A percentile compares a stretch with the other conserved stretches of the same genome.
Evolutionary conservation across 2,329 filamentous ascomycete species (phyloP).

Genomic region (Colletotrichum spinosum): DNA sequence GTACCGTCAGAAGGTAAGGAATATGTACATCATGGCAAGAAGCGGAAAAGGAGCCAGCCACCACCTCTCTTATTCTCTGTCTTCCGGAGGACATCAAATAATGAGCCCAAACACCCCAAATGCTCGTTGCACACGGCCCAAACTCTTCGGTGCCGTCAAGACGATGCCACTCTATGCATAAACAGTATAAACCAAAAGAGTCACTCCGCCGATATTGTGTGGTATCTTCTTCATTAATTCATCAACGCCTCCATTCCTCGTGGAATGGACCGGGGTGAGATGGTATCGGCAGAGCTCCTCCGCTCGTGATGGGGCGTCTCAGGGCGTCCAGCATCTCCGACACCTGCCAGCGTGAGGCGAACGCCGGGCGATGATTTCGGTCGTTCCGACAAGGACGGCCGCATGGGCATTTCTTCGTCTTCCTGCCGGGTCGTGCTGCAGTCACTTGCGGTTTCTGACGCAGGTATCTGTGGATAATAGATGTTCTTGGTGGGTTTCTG

Average conservation of each 20-base stretch:
- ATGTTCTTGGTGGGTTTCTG: slow-evolving; percentile 38
- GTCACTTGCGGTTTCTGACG: neutral
- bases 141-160: slow-evolving; percentile 35
- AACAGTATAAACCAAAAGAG: slow-evolving; percentile 16
- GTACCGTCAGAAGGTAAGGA: slow-evolving; percentile 9
- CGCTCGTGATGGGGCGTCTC: slow-evolving; percentile 30
- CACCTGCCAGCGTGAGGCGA: slow-evolving; percentile 3
- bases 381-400: slow-evolving; percentile 28
- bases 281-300: slow-evolving; percentile 46
- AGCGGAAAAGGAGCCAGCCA: slow-evolving; percentile 5
- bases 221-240: slow-evolving; percentile 38
- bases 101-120: neutral
- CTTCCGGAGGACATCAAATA: slow-evolving; percentile 4
- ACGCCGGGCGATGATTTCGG: slow-evolving; percentile 33
- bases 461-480: slow-evolving; percentile 30
- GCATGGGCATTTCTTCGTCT: neutral
- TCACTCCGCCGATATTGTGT: neutral
- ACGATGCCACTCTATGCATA: slow-evolving; percentile 26
- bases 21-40: slow-evolving; percentile 23
- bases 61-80: slow-evolving; percentile 11
- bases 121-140: slow-evolving; percentile 15
- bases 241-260: slow-evolving; percentile 54
- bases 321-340: slow-evolving; percentile 22
- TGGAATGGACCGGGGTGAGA: slow-evolving; percentile 57
- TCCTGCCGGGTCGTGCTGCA: neutral